Evolutionary conservation across 257 asterid species (phyloP), one percentile per base, ranked within the genome.

Genomic region (Oldenlandia corymbosa): DNA sequence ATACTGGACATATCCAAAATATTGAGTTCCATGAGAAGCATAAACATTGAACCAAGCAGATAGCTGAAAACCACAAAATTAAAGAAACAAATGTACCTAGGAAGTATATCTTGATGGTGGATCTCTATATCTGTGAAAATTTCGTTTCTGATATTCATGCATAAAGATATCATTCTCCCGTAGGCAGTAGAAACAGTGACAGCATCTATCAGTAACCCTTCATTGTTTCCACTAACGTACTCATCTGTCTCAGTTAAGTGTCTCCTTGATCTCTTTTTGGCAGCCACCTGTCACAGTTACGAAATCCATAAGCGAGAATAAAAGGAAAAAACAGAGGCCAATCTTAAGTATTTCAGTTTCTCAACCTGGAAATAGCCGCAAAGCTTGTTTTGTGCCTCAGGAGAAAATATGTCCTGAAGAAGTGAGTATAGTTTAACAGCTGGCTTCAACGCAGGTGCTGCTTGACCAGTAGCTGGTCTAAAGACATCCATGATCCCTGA

Each of bases 241-340:
- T 81, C 86, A 75, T 81, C 86, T 7, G 86, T 81, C 61, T 81
- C 86, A 49, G 73, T 78, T 69, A 81, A 78, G 67, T 81, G 78
- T 36, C 83, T 69, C 64, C 86, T 78, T 52, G 83, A 75, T 70
- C 86, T 72, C 75, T 72, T 81, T 56, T 81, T 81, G 7, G 86
- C 79, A 66, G 83, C 86, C 20, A 77, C 86, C 86, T 81, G 76
- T 21, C 55, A 49, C 34, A 45, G 17, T 42, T 28, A 52, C 56
- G 13, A 39, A 37, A 59, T 26, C 63, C 34, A 57, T 51, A 41
- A 57, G 23, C 36, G 13, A 46, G 72, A 52, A 60, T 21, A 45
- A 26, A 49, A 10, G 43, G 10, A 53, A 20, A 46, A 32, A 67
- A 37, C 36, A 73, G 58, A 20, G 57, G 21, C 7, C 50, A 37